Base-by-base conservation (phyloP, 495 filamentous ascomycete genomes). In the Cercophora sp. region DNA sequence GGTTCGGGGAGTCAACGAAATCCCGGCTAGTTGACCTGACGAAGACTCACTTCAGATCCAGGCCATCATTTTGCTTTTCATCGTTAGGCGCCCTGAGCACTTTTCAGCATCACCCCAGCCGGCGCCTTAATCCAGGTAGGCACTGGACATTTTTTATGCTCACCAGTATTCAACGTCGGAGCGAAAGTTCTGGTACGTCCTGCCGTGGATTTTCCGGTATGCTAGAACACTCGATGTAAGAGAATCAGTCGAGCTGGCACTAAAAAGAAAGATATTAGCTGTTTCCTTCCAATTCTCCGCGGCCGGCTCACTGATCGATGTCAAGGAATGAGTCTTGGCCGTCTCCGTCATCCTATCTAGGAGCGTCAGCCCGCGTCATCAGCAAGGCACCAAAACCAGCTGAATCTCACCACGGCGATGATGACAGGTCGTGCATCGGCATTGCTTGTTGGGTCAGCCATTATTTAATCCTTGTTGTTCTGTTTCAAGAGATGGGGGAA, bases 221-320 rank as follows among this genome's bases (percentile, higher is more conserved):
- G n/a, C 19, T 4, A 41, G 37, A n/a, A 41, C 37, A 10, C 37
- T 41, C 37, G 37, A 41, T 22, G 37, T 41, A 9, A 41, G 37
- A 20, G 37, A 41, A n/a, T n/a, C 37, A n/a, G 37, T 41, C 3
- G 37, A 41, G 15, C 37, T 41, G 37, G 37, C 37, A 22, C 37
- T 41, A 19, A 13, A 6, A 6, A 32, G 29, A 6, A 32, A 13
- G 8, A 13, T 32, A 6, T 32, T 13, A 32, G 29, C n/a, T n/a
- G n/a, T n/a, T 32, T 13, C 29, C 13, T 32, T 6, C 8, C 13
- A 32, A 32, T 6, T 13, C 13, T 6, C 8, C 8, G 13, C 29
- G 6, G 29, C 8, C 8, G 13, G 13, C 29, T 32, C 29, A 32
- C 29, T 32, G 6, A 13, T 32, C 29, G 29, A 13, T 6, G 8